Conservation (phyloP, 257 asterid genomes). For the Fraxinus anomala region DNA sequence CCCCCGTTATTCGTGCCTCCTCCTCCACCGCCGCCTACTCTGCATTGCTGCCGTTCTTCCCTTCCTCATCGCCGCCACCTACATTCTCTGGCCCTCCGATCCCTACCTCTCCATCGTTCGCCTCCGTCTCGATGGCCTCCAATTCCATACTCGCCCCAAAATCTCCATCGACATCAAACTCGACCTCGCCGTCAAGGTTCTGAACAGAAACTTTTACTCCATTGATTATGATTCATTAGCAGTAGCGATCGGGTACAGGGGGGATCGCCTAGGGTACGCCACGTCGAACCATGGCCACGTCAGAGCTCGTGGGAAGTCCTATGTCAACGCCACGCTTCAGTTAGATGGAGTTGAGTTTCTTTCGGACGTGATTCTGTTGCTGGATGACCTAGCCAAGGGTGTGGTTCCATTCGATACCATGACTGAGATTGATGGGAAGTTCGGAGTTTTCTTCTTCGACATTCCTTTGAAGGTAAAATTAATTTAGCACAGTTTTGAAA, state of each 20-base stretch:
- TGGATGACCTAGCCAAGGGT: slow-evolving; percentile 74
- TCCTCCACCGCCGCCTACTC: slow-evolving; percentile 45
- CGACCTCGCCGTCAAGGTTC: slow-evolving; percentile 58
- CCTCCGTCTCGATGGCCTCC: slow-evolving; percentile 57
- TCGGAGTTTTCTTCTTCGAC: slow-evolving; percentile 51
- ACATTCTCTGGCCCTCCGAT: slow-evolving; percentile 77
- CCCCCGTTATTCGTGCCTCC: slow-evolving; percentile 28
- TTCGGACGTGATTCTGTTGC: slow-evolving; percentile 57
- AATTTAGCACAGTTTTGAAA: not conserved
- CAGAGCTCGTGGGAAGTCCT: slow-evolving; percentile 60
- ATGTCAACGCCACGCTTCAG: slow-evolving; percentile 73
- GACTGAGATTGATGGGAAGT: slow-evolving; percentile 60
- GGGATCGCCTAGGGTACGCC: slow-evolving; percentile 67
- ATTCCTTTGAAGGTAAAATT: slow-evolving; percentile 68
- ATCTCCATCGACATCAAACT: slow-evolving; percentile 63
- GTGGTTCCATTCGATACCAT: slow-evolving; percentile 66
- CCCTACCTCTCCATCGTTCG: slow-evolving; percentile 69
- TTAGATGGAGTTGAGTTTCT: slow-evolving; percentile 63
- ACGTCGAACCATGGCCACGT: slow-evolving; percentile 59
- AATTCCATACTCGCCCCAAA: slow-evolving; percentile 50
- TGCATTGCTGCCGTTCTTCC: slow-evolving; percentile 43
- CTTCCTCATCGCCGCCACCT: slow-evolving; percentile 51
- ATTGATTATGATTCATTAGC: slow-evolving; percentile 51
- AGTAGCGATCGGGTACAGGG: slow-evolving; percentile 69
- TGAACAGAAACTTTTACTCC: slow-evolving; percentile 67